Base-by-base conservation (phyloP, 2,329 filamentous ascomycete species). In the Blumeriella jaapii region DNA sequence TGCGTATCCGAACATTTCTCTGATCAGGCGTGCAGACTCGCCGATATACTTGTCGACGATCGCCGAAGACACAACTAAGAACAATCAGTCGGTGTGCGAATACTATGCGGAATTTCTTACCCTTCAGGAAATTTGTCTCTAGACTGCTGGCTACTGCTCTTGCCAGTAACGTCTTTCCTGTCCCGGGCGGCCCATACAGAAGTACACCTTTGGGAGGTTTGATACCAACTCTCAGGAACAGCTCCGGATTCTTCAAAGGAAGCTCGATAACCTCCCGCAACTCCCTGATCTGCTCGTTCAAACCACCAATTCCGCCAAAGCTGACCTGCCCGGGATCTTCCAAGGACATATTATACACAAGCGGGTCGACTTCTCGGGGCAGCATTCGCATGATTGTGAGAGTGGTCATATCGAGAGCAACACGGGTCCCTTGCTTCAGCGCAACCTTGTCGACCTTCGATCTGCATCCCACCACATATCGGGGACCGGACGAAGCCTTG, bases 361-460 rank as follows among this genome's bases (percentile, higher is more conserved):
- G 71, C 13, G 91, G 91, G 57, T 98, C 91, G 57, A 98, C 93
- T 67, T 98, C 91, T 60, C 91, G 82, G 41, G 91, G 93, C 29
- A 98, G 71, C 91, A 98, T 98, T 55, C 91, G 84, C 91, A 98
- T 98, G 62, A 98, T 98, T 42, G 91, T 98, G 50, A 98, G 81
- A 13, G 91, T 98, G 33, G 91, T 98, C 91, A 98, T 98, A 57
- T 98, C 91, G 41, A 98, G 78, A 20, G 91, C 89, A 36, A 98
- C 91, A 55, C 91, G 84, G 17, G 89, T 95, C 53, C 93, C 93
- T 64, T 98, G 91, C 73, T 96, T 98, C 58, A 98, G 68, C 69
- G 95, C 96, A 44, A 70, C 67, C 67, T 93, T 95, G 68, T 98
- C 91, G 55, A 98, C 91, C 64, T 98, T 98, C 44, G 87, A 95